Conservation (phyloP, 345 rosid species). For the Salix udensis region DNA sequence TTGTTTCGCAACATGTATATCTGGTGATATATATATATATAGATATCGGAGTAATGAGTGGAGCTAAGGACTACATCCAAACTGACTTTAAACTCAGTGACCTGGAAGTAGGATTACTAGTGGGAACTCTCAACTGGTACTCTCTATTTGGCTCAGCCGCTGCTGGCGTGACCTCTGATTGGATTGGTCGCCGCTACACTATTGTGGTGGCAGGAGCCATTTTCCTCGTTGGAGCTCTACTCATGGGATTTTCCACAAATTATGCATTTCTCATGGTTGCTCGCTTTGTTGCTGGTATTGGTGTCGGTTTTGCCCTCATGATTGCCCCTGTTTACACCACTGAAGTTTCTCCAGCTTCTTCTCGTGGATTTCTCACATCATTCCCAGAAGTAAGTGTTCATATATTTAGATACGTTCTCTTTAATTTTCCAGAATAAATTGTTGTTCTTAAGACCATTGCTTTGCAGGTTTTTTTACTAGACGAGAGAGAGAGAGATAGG, state of each 20-base stretch:
- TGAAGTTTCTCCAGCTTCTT: conserved; percentile 80
- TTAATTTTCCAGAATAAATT: not conserved
- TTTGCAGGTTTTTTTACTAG: too few relatives aligned
- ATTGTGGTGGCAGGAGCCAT: conserved; percentile 76
- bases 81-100: conserved; percentile 42
- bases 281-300: conserved; percentile 82
- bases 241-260: conserved; percentile 81
- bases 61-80: conserved; percentile 55
- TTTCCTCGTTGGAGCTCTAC: conserved; percentile 77
- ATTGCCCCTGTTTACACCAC: conserved; percentile 92
- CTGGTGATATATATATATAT: not conserved
- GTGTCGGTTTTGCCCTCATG: conserved; percentile 90
- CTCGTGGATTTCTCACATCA: conserved; percentile 90
- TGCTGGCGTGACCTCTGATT: conserved; percentile 85
- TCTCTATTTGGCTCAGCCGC: conserved; percentile 72
- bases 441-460: not conserved
- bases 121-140: conserved; percentile 60
- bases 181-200: conserved; percentile 95
- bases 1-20: not conserved
- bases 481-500: too few relatives aligned
- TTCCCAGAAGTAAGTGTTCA: conserved; percentile 67
- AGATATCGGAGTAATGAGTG: conserved; percentile 94
- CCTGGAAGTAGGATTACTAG: conserved; percentile 46
- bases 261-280: conserved; percentile 88
- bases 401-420: not conserved